Base-by-base conservation (phyloP, 2,329 filamentous ascomycete species). In the Conoideocrella luteorostrata region DNA sequence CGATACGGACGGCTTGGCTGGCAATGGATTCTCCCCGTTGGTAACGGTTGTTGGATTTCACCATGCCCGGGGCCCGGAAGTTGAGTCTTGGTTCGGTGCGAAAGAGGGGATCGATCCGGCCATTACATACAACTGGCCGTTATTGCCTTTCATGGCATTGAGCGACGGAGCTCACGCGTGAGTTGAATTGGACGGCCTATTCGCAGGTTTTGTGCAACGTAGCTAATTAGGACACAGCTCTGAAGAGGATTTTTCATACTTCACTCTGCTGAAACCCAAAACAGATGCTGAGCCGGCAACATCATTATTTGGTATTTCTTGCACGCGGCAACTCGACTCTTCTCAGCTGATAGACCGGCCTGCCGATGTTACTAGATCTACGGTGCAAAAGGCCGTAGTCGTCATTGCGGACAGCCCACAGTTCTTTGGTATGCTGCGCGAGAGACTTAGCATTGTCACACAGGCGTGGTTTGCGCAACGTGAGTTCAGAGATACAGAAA, bases 211-310 rank as follows among this genome's bases (percentile, higher is more conserved):
- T 15, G 18, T 1, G 11, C 5, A 7, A 30, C 28, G 13, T 29
- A 24, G 17, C 20, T 44, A 20, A 39, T 15, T 18, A 22, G 22
- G 7, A 45, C 11, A 17, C 32, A 93, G 87, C 44, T 83, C 87
- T 18, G 85, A 84, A 46, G 93, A 98, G 68, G 93, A 97, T 68
- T 98, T 97, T 71, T 96, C 90, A 41, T 98, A 98, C 70, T 98
- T 98, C 64, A 97, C 91, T 7, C 80, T 98, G 41, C 75, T 88
- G 46, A 79, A 80, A 23, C 80, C 82, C 37, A 74, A 73, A 43
- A 73, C 67, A 50, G 66, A 65, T 41, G 56, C 63, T 17, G 60
- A 68, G 26, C 78, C 83, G 6, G 79, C 81, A 23, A 89, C 87
- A 2, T 95, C 88, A 20, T 79, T 98, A 18, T 98, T 98, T 61